These are phyloP conservation scores for Cryoendolithus antarcticus DNA, from an alignment of 2,329 filamentous ascomycete species.

Conservation along the genomic window DNA sequence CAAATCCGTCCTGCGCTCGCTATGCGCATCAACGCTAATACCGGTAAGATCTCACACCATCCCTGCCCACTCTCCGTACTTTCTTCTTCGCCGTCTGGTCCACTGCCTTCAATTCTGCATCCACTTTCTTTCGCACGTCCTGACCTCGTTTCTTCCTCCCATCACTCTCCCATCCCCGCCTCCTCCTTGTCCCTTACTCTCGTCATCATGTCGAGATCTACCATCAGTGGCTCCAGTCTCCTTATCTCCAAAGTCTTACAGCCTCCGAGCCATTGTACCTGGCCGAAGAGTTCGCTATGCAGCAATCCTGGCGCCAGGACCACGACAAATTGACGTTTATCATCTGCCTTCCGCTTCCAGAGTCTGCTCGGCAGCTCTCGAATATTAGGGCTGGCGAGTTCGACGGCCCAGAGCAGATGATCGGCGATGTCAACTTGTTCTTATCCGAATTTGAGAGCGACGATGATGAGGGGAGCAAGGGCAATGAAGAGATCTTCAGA, in stretches of 20 bases:
- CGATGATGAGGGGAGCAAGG: slow-evolving; percentile 18
- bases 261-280: slow-evolving; percentile 76
- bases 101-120: no score
- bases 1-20: no score
- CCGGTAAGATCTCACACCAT: no score
- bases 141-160: neutral
- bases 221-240: slow-evolving; percentile 82
- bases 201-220: slow-evolving; percentile 70
- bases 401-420: slow-evolving; percentile 41
- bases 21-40: no score
- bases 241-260: slow-evolving; percentile 70
- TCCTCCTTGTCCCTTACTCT: slow-evolving; percentile 76
- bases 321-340: slow-evolving; percentile 89
- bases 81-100: no score
- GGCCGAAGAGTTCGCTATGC: slow-evolving; percentile 79
- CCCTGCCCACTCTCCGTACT: no score
- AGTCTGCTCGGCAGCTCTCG: no score
- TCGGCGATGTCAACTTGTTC: slow-evolving; percentile 53
- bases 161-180: slow-evolving; percentile 39
- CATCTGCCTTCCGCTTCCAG: slow-evolving; percentile 42
- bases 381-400: slow-evolving; percentile 20
- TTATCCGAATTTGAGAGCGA: slow-evolving; percentile 45
- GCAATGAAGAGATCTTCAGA: no score
- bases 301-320: slow-evolving; percentile 71
- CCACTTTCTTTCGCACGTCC: no score